Evolutionary conservation across 305 asterid genomes (phyloP), one percentile per base, ranked within the genome.

Genomic region (Andrographis paniculata): DNA sequence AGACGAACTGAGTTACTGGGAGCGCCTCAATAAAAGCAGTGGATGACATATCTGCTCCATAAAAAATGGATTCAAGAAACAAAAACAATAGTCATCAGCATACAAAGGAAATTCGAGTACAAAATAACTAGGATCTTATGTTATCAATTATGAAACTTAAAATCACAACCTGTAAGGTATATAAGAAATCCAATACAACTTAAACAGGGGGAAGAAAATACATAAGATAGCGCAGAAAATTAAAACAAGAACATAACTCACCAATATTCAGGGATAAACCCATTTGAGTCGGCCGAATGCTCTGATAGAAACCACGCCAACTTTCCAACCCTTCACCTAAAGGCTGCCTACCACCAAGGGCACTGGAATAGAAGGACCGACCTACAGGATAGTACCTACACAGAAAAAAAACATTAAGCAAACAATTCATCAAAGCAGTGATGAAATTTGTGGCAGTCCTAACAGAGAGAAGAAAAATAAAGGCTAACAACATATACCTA

Each of bases 211-310:
- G 6, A 24, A 24, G 8, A 24, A 22, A 11, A 10, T 8, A 16
- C 39, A 56, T 0, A n/a, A 24, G 28, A 56, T 15, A 31, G 9
- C 7, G 28, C 15, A 13, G 40, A 16, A 9, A 18, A 1, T 28
- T 20, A 18, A 22, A 17, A 45, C 14, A 17, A 49, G 8, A 41
- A 19, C 16, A 12, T 18, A 36, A 42, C 77, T 65, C 71, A 88
- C 97, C 97, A 11, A 88, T 88, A 48, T 88, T 92, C 47, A 92
- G 50, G 0, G 99, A 92, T 66, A 92, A 66, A 4, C 99, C 99
- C 96, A 87, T 92, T 64, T 92, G 99, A n/a, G 99, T 92, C 17
- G 99, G 99, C n/a, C 96, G 94, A 48, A 92, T 87, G 52, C 99
- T 92, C 59, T 92, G 99, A 63, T 92, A 86, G 59, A 87, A 91